These are phyloP conservation scores for Lasiodiplodia citricola DNA, from an alignment of 2,329 filamentous ascomycete genomes.

Conservation along the genomic window DNA sequence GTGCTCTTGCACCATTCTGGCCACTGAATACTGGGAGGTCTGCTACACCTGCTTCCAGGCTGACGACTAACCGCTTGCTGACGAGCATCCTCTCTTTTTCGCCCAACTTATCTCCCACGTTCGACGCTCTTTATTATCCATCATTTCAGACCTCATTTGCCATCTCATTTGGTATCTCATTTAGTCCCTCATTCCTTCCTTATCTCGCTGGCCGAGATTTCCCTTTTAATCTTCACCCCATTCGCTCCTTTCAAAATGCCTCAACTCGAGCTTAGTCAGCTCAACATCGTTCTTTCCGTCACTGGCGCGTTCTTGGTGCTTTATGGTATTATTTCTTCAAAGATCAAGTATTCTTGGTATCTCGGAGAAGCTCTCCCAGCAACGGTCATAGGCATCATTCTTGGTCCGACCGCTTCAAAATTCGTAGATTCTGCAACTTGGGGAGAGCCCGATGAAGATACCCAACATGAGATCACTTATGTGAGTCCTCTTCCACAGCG, in stretches of 20 bases:
- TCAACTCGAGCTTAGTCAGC: slow-evolving; percentile 56
- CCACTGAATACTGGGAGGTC: background rate
- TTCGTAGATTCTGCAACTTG: slow-evolving; percentile 54
- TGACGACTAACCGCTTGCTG: background rate
- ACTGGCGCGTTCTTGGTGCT: slow-evolving; percentile 55
- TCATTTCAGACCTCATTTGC: background rate
- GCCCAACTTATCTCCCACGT: too few relatives aligned
- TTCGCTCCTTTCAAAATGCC: slow-evolving; percentile 44
- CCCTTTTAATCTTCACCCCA: background rate
- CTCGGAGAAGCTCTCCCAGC: slow-evolving; percentile 55
- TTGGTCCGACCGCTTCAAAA: slow-evolving; percentile 45
- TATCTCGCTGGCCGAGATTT: slow-evolving; percentile 11
- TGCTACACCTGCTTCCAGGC: background rate
- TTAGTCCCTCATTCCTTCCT: background rate
- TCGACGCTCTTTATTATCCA: background rate
- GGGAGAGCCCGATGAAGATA: slow-evolving; percentile 42
- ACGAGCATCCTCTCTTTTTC: background rate
- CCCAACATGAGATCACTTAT: slow-evolving; percentile 44
- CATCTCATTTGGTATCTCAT: background rate
- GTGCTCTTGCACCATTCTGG: background rate
- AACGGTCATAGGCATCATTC: background rate
- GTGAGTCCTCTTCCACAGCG: slow-evolving; percentile 36
- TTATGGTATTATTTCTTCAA: slow-evolving; percentile 58
- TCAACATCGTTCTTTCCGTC: slow-evolving; percentile 57
- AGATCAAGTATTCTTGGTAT: slow-evolving; percentile 61